Base-by-base conservation (phyloP, 2,329 filamentous ascomycete genomes). In the Chrysosporium queenslandicum region DNA sequence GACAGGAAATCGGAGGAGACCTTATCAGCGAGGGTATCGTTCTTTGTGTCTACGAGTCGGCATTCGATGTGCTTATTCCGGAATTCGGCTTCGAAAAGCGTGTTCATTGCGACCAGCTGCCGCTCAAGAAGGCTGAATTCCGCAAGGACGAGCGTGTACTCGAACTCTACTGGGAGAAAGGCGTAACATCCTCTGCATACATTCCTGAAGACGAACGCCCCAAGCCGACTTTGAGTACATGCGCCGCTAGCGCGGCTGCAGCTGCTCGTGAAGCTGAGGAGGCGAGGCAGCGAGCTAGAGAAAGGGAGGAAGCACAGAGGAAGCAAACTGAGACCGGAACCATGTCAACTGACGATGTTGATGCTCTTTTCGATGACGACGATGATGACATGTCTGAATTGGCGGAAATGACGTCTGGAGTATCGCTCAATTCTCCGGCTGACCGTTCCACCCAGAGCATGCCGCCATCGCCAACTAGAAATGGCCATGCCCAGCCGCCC, bases 81-180 rank as follows among this genome's bases (percentile, higher is more conserved):
- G 90, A 98, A 66, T 98, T 89, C 76, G 92, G 92, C 59, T 97
- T 98, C 61, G 92, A 98, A 77, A 98, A 98, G 81, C 87, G 92
- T 58, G 92, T 98, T 49, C 92, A 98, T 72, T 98, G 92, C 67
- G 92, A 98, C 66, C 92, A 98, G 75, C 77, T 98, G 66, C 92
- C 92, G 27, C 75, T 98, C 60, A 82, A 97, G 80, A 98, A 98
- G 77, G 92, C 92, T n/a, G 92, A 98, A 67, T 98, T 92, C 72
- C 83, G 94, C 70, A 97, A 97, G 77, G 89, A 94, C 67, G 87
- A 90, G 74, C 83, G 92, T 52, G 81, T 97, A 27, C 78, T 98
- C 43, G 92, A 98, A 72, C 79, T 98, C 14, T 98, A 96, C 77
- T 98, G 92, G 92, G 92, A 98, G 82, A 98, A 97, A 80, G 92